These are phyloP conservation scores for Zygoascus ofunaensis DNA, from an alignment of 805 yeast species.

Conservation along the genomic window DNA sequence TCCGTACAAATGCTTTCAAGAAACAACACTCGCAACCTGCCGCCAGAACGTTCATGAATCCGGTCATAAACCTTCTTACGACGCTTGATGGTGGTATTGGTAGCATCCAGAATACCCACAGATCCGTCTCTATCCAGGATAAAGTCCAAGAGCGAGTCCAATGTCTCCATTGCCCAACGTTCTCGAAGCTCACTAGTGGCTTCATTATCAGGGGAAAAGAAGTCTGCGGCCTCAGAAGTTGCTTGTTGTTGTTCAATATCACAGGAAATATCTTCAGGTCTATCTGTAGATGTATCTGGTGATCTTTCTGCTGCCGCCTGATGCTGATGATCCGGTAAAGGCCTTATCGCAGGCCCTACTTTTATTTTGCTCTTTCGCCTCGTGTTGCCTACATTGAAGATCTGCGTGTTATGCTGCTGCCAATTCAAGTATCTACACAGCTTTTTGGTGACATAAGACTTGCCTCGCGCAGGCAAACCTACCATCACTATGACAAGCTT, in stretches of 20 bases:
- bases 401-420: conserved; percentile 83
- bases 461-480: conserved; percentile 90
- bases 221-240: conserved; percentile 49
- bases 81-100: conserved; percentile 71
- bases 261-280: background rate
- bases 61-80: conserved; percentile 49
- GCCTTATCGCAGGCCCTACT: conserved; percentile 62
- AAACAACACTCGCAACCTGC: conserved; percentile 61
- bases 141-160: conserved; percentile 75
- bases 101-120: conserved; percentile 91
- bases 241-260: conserved; percentile 2
- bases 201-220: conserved; percentile 73
- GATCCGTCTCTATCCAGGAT: conserved; percentile 73
- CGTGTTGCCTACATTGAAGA: conserved; percentile 93
- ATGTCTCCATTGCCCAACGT: conserved; percentile 89
- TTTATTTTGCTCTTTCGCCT: conserved; percentile 59
- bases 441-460: conserved; percentile 86
- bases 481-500: conserved; percentile 93
- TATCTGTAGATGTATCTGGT: conserved; percentile 1
- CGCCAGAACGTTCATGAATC: conserved; percentile 32
- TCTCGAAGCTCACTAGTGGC: conserved; percentile 63
- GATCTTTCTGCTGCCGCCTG: conserved; percentile 18
- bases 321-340: conserved; percentile 39
- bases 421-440: conserved; percentile 84
- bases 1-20: conserved; percentile 85